These are phyloP conservation scores for Populus nigra DNA, from an alignment of 345 rosid species.

Conservation along the genomic window DNA sequence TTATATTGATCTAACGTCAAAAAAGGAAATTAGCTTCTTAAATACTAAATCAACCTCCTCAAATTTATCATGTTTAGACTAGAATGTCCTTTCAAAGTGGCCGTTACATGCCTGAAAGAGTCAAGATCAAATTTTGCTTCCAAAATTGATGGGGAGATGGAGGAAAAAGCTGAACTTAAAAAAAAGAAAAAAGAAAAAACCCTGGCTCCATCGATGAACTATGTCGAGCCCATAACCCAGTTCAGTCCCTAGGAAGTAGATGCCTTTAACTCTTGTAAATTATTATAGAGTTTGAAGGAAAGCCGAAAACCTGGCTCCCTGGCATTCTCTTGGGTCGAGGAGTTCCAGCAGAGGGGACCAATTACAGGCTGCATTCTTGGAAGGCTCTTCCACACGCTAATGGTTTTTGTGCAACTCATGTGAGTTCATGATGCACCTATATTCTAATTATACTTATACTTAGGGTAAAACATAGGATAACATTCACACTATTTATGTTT, in stretches of 20 bases:
- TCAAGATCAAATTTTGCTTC: too few relatives aligned
- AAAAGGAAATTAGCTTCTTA: too few relatives aligned
- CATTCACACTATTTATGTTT: not conserved
- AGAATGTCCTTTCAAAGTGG: too few relatives aligned
- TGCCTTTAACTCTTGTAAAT: too few relatives aligned
- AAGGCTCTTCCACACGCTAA: not conserved
- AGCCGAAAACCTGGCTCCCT: not conserved
- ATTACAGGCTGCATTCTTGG: not conserved
- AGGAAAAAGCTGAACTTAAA: not conserved
- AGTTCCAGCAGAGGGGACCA: not conserved
- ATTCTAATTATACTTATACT: conserved; percentile 2
- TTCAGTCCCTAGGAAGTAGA: not conserved
- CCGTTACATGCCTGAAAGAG: too few relatives aligned
- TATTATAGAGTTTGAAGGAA: not conserved
- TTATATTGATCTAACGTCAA: too few relatives aligned
- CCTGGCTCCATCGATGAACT: too few relatives aligned
- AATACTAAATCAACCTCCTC: too few relatives aligned
- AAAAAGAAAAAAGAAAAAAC: not conserved
- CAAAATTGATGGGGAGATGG: too few relatives aligned
- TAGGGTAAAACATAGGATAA: not conserved
- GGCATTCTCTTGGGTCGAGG: not conserved
- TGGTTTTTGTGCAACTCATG: conserved; percentile 24
- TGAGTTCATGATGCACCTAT: conserved; percentile 23
- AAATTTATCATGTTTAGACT: too few relatives aligned
- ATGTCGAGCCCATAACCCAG: conserved; percentile 9